These are phyloP conservation scores for Sedum album DNA, from an alignment of 164 flowering plant genomes.

Conservation along the genomic window DNA sequence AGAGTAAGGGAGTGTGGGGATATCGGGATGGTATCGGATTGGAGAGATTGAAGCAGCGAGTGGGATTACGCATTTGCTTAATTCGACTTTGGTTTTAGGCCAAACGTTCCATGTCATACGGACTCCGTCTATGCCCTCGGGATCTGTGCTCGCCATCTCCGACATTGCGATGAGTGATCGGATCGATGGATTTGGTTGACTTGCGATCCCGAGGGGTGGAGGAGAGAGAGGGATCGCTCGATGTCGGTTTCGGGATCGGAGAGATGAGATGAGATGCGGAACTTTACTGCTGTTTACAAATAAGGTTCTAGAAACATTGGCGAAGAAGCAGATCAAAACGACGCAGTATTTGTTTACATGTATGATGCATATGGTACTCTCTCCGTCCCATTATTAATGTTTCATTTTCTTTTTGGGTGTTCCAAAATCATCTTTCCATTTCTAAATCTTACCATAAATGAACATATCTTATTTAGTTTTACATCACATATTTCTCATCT, in stretches of 20 bases:
- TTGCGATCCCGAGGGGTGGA: neutral
- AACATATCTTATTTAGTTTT: too few species aligned
- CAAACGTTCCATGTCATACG: slow-evolving; percentile 93
- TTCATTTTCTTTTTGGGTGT: too few species aligned
- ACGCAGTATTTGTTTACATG: too few species aligned
- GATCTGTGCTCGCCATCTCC: slow-evolving; percentile 57
- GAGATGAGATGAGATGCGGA: too few species aligned
- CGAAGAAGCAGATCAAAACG: too few species aligned
- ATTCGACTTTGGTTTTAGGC: slow-evolving; percentile 88
- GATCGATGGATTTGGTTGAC: neutral
- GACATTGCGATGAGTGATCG: slow-evolving; percentile 18
- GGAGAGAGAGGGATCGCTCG: neutral
- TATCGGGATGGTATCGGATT: slow-evolving; percentile 67
- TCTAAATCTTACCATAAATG: too few species aligned
- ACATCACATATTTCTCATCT: too few species aligned
- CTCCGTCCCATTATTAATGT: too few species aligned
- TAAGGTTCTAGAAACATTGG: too few species aligned
- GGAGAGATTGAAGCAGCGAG: slow-evolving; percentile 69
- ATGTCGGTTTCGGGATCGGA: neutral
- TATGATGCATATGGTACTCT: too few species aligned
- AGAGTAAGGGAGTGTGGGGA: slow-evolving; percentile 61
- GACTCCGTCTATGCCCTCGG: slow-evolving; percentile 76
- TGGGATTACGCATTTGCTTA: slow-evolving; percentile 93
- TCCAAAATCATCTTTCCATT: too few species aligned
- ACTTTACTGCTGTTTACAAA: too few species aligned